Conservation (phyloP, 2,329 filamentous ascomycete species). For the Aureobasidium pullulans region DNA sequence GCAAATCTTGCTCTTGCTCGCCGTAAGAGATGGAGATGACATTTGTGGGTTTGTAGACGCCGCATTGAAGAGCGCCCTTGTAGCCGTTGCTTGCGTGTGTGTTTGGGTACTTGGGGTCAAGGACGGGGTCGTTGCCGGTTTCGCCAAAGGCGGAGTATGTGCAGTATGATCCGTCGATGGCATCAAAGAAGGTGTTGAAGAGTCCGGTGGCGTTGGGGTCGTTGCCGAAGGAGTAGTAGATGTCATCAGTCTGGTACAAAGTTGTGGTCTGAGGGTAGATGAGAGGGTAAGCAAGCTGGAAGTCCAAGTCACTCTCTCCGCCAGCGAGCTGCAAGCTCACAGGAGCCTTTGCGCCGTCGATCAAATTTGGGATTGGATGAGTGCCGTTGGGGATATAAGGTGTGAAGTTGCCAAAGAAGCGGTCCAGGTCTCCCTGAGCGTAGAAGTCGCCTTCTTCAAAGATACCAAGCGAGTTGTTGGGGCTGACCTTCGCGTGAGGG, state of each 20-base stretch:
- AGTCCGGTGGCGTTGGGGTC: constrained; percentile 35
- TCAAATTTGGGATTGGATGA: constrained; percentile 23
- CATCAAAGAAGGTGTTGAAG: constrained; percentile 44
- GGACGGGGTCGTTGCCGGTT: constrained; percentile 43
- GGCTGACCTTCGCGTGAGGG: constrained; percentile 16
- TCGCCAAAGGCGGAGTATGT: constrained; percentile 39
- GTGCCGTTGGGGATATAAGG: constrained; percentile 20
- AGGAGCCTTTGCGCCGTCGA: constrained; percentile 21
- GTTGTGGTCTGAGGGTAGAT: constrained; percentile 45
- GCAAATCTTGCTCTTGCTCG: constrained; percentile 47
- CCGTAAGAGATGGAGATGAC: constrained; percentile 56
- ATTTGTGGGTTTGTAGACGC: constrained; percentile 46
- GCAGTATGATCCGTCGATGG: constrained; percentile 49
- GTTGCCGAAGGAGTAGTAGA: constrained; percentile 24
- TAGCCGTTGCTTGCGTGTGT: constrained; percentile 19
- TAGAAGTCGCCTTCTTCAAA: constrained; percentile 40
- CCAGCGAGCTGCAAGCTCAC: constrained; percentile 24
- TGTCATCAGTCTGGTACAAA: constrained; percentile 42
- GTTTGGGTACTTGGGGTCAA: constrained; percentile 42
- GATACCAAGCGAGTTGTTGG: constrained; percentile 31
- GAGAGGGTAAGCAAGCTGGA: constrained; percentile 42
- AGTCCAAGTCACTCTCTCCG: constrained; percentile 42
- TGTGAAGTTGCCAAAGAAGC: constrained; percentile 32
- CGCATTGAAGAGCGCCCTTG: constrained; percentile 34
- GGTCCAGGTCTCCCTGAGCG: constrained; percentile 37